Evolutionary conservation across 2,329 filamentous ascomycete species (phyloP).

Genomic region (Zasmidium citrigriseum): DNA sequence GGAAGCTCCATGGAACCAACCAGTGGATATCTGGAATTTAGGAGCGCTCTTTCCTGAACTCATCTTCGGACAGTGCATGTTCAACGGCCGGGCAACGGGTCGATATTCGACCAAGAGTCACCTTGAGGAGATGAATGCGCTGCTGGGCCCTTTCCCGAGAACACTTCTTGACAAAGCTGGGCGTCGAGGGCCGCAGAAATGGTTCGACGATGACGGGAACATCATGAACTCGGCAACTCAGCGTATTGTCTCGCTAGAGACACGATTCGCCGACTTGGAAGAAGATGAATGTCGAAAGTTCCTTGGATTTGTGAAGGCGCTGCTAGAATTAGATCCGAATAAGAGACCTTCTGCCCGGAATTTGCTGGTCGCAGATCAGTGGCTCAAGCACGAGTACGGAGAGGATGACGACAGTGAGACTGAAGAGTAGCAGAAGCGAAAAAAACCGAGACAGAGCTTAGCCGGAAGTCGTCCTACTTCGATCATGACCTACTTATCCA

Average conservation of each 20-base stretch:
- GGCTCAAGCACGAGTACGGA: too few relatives aligned
- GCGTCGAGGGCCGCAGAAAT: background rate
- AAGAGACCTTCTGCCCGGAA: too few relatives aligned
- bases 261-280: too few relatives aligned
- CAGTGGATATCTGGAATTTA: constrained; percentile 33
- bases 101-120: background rate
- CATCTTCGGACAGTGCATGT: background rate
- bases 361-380: too few relatives aligned
- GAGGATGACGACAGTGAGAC: too few relatives aligned
- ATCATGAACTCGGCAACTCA: background rate
- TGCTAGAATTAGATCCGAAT: too few relatives aligned
- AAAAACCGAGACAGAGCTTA: background rate
- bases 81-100: background rate
- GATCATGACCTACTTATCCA: background rate
- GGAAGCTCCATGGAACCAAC: constrained; percentile 27
- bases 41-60: constrained; percentile 1
- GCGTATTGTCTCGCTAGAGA: too few relatives aligned
- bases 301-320: too few relatives aligned
- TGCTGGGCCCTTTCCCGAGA: background rate
- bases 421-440: too few relatives aligned
- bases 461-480: too few relatives aligned
- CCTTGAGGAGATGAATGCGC: background rate
- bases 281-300: too few relatives aligned
- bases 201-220: background rate
- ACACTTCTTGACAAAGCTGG: background rate